Percentiles rank a stretch among this genome's conserved stretches.
These are phyloP conservation scores for Agrocybe pediades DNA, from an alignment of 768 basidiomycete species.

Conservation along the genomic window DNA sequence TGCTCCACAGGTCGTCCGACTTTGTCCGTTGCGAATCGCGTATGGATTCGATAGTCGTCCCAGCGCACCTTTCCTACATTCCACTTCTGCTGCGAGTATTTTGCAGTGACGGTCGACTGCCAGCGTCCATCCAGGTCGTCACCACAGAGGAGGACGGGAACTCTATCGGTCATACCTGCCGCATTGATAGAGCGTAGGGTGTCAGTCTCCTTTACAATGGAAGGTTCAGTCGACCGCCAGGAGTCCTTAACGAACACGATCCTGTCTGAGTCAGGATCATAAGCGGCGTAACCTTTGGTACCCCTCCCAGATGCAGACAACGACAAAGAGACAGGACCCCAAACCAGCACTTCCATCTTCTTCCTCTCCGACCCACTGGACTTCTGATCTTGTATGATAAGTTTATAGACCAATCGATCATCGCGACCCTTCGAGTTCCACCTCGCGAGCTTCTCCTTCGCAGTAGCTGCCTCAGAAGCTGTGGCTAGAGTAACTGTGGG, in stretches of 20 bases:
- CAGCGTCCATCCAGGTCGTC: neutral
- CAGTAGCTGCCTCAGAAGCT: neutral
- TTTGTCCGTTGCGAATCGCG: too few relatives aligned
- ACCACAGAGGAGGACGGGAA: slow-evolving; percentile 18
- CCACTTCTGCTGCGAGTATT: neutral
- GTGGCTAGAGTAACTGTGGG: neutral
- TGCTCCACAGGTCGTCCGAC: too few relatives aligned
- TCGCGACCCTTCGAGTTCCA: neutral
- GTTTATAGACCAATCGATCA: neutral
- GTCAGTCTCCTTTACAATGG: slow-evolving; percentile 19
- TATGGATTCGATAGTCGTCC: too few relatives aligned
- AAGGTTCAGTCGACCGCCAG: slow-evolving; percentile 19
- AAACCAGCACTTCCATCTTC: neutral
- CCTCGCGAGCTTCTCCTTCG: neutral
- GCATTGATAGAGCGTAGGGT: slow-evolving; percentile 18
- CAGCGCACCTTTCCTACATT: neutral
- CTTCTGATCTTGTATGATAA: neutral
- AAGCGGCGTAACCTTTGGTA: slow-evolving; percentile 19
- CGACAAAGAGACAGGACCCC: neutral
- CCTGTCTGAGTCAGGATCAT: slow-evolving; percentile 4
- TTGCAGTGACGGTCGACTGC: neutral
- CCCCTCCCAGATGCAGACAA: slow-evolving; percentile 12
- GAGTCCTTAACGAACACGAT: slow-evolving; percentile 30
- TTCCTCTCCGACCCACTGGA: too few relatives aligned
- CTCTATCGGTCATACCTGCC: slow-evolving; percentile 12